These are phyloP conservation scores for Diaporthe nobilis DNA, from an alignment of 2,329 filamentous ascomycete genomes.

Conservation along the genomic window DNA sequence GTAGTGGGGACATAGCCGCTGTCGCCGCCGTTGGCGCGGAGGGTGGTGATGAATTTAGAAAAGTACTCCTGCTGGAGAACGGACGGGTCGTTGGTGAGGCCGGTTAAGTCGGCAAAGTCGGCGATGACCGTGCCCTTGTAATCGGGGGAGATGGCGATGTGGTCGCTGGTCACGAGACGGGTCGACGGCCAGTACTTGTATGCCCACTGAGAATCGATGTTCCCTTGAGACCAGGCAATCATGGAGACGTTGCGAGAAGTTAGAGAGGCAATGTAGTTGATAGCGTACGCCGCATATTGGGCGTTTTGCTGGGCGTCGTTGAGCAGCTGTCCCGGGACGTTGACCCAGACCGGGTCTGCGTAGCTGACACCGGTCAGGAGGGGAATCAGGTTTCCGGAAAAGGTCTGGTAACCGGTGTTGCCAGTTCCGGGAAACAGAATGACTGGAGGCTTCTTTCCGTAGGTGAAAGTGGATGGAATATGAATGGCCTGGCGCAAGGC, in stretches of 20 bases:
- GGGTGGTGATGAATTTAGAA: slow-evolving; percentile 57
- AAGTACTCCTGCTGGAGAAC: slow-evolving; percentile 63
- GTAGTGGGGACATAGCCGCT: slow-evolving; percentile 68
- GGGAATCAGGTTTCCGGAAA: slow-evolving; percentile 62
- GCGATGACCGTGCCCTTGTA: slow-evolving; percentile 53
- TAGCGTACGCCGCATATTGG: slow-evolving; percentile 70
- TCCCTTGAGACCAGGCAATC: slow-evolving; percentile 70
- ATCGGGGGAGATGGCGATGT: slow-evolving; percentile 66
- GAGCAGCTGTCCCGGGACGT: slow-evolving; percentile 63
- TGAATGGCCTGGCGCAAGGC: slow-evolving; percentile 65
- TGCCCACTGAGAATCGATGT: slow-evolving; percentile 68
- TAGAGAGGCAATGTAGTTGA: slow-evolving; percentile 63
- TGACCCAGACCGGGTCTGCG: slow-evolving; percentile 68
- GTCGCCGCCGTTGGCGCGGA: slow-evolving; percentile 61
- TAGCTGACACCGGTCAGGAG: slow-evolving; percentile 58
- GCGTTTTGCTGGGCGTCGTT: slow-evolving; percentile 64
- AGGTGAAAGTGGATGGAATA: slow-evolving; percentile 64
- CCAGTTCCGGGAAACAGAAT: slow-evolving; percentile 69
- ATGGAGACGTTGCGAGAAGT: slow-evolving; percentile 55
- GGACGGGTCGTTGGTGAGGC: slow-evolving; percentile 48
- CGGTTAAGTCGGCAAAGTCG: slow-evolving; percentile 2
- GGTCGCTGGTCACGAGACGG: slow-evolving; percentile 59
- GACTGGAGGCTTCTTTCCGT: slow-evolving; percentile 61
- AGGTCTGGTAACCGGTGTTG: slow-evolving; percentile 60
- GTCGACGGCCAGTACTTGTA: slow-evolving; percentile 71